A percentile compares a stretch with the other conserved stretches of the same genome.
Evolutionary conservation across 2,329 filamentous ascomycete genomes (phyloP).

Genomic region (Gaeumannomyces sp.): DNA sequence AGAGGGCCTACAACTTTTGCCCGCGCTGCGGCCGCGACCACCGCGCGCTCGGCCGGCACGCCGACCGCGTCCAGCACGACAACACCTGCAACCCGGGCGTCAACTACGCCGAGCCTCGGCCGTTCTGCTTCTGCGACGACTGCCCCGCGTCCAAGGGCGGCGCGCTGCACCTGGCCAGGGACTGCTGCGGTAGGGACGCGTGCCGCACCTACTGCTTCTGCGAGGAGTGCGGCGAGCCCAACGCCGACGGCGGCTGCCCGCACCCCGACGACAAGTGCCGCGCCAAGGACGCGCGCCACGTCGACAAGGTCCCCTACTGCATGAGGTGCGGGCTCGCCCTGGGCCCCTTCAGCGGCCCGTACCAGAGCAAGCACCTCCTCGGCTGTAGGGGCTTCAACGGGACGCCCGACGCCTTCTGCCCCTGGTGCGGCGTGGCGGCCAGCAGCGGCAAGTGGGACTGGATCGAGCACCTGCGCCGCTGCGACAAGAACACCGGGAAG

Average conservation of each 20-base stretch:
- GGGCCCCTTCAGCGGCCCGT: constrained; percentile 9
- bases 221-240: constrained; percentile 11
- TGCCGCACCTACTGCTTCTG: background rate
- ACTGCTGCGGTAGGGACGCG: background rate
- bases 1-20: constrained; percentile 15
- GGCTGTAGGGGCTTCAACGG: constrained; percentile 13
- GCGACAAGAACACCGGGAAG: background rate
- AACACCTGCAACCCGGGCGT: constrained; percentile 13
- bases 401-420: constrained; percentile 11
- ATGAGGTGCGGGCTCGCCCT: constrained; percentile 12
- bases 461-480: constrained; percentile 10
- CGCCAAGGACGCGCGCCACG: constrained; percentile 11
- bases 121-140: constrained; percentile 8
- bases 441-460: background rate
- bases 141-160: constrained; percentile 9
- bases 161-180: background rate
- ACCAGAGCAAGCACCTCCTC: constrained; percentile 11
- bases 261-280: constrained; percentile 10
- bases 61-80: constrained; percentile 15
- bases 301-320: constrained; percentile 9
- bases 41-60: constrained; percentile 10
- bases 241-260: constrained; percentile 5
- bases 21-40: constrained; percentile 16
- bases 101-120: background rate
- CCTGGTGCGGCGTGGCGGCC: constrained; percentile 16